Base-by-base conservation (phyloP, 495 filamentous ascomycete species). In the Penicillium canescens region DNA sequence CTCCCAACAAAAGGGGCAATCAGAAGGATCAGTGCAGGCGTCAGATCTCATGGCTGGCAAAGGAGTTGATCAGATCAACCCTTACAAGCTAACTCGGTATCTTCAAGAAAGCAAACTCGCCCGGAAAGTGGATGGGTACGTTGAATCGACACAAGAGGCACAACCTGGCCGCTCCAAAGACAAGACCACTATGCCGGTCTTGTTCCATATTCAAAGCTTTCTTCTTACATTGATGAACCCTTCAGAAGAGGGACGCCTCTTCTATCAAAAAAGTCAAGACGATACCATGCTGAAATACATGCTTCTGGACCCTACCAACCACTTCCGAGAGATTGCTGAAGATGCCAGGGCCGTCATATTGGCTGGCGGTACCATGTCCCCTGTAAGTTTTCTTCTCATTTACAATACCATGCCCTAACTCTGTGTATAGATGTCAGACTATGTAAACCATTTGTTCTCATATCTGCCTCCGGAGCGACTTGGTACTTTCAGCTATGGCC, bases 281-380 rank as follows among this genome's bases (percentile, higher is more conserved):
- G 83, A 85, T 41, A 75, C 88, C 12, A 77, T 78, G 36, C 72
- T 98, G 42, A 90, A 84, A 39, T 98, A 97, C 63, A 87, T 95
- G 67, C 84, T 98, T 12, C 83, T 98, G n/a, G 92, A 96, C 52
- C 95, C 94, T 16, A 91, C 91, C 1, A 83, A 92, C 65, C 89
- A 95, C 59, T 98, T 98, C 69, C 86, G 86, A 16, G 87, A 90
- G 36, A 87, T 98, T 62, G 91, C 94, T 1, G 84, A 90, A 42
- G 85, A 91, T 59, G 91, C 93, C 7, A 78, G 91, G 44, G 89
- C 94, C 3, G 90, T 98, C 3, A 89, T 98, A 42, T 73, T 98
- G 13, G 95, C 91, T 11, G 94, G 94, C 46, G 94, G 94, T 3
- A 98, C 94, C 8, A 98, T 98, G 95, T 95, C 92, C 35, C 94